Base-by-base conservation (phyloP, 768 basidiomycete genomes). In the Phylloporus rhodoxanthus region DNA sequence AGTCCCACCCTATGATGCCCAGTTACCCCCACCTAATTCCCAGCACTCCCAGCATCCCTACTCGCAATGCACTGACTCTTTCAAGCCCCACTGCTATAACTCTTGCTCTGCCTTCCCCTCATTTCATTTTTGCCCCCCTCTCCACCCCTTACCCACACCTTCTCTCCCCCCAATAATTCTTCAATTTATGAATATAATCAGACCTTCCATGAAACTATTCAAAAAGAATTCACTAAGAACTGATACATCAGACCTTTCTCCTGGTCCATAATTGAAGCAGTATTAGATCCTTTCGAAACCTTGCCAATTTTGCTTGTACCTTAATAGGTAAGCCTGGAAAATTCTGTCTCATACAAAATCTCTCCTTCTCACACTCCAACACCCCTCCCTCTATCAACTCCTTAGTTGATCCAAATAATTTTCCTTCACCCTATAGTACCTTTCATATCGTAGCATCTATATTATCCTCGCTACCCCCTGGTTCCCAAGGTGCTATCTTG, bases 211-310 rank as follows among this genome's bases (percentile, higher is more conserved):
- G 9, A 36, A 3, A 17, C 7, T 2, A 26, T 26, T 1, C 5
- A 8, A 6, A 26, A 26, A 26, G 26, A 26, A 26, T 26, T 26
- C 34, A 5, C 1, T 2, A 36, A 36, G 9, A 17, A 7, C 2
- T 3, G 17, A 17, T 36, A 36, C n/a, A n/a, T 36, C 4, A 17
- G 34, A 2, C 34, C 34, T 5, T 7, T 36, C 5, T 3, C n/a
- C 5, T 1, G n/a, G 4, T 1, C 0, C 7, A 17, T 6, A 7
- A n/a, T 36, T 7, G n/a, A 17, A 9, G 5, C 1, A 1, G 8
- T 7, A 2, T 8, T 36, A 1, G 34, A 17, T 2, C 34, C 5
- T 1, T 36, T 36, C n/a, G n/a, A 36, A 5, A 8, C 34, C 11
- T 11, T 17, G 1, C 34, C 34, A 1, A n/a, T 36, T 6, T 41